Evolutionary conservation across 306 rosid genomes (phyloP).

Genomic region (Fragaria nilgerrensis): DNA sequence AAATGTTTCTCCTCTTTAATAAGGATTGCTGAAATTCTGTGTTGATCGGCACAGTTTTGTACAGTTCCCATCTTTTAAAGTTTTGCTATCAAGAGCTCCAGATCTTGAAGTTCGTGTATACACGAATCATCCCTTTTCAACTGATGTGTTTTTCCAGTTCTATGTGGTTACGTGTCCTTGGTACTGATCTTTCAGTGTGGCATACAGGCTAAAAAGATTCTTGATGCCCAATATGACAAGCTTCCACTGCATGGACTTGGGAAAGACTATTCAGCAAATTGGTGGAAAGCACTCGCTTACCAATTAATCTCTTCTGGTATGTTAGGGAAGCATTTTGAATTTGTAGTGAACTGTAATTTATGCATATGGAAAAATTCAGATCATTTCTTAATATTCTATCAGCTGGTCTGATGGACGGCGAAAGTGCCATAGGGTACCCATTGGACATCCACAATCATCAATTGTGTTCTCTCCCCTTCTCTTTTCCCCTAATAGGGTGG

Average conservation of each 20-base stretch:
- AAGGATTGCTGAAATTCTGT: not conserved
- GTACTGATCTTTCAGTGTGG: constrained; percentile 30
- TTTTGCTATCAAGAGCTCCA: not conserved
- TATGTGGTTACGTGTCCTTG: constrained; percentile 8
- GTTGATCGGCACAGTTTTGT: not conserved
- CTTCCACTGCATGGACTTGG: constrained; percentile 97
- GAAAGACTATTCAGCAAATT: constrained; percentile 63
- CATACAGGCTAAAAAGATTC: constrained; percentile 65
- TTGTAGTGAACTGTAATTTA: constrained; percentile 9
- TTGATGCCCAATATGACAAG: constrained; percentile 63
- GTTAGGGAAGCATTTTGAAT: constrained; percentile 18
- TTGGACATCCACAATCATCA: not conserved
- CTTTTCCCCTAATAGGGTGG: not conserved
- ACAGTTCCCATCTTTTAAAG: not conserved
- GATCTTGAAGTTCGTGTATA: not conserved
- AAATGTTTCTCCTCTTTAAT: not conserved
- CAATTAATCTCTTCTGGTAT: constrained; percentile 70
- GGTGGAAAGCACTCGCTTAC: constrained; percentile 91
- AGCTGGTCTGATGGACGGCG: not conserved
- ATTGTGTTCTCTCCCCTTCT: not conserved
- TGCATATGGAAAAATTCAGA: not conserved
- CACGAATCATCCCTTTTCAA: constrained; percentile 4
- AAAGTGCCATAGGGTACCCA: not conserved
- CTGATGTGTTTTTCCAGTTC: constrained; percentile 22
- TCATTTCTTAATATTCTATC: not conserved